phyloP scores from a whole-genome alignment of 441 rosid genomes.

The Viola pubescens region DNA sequence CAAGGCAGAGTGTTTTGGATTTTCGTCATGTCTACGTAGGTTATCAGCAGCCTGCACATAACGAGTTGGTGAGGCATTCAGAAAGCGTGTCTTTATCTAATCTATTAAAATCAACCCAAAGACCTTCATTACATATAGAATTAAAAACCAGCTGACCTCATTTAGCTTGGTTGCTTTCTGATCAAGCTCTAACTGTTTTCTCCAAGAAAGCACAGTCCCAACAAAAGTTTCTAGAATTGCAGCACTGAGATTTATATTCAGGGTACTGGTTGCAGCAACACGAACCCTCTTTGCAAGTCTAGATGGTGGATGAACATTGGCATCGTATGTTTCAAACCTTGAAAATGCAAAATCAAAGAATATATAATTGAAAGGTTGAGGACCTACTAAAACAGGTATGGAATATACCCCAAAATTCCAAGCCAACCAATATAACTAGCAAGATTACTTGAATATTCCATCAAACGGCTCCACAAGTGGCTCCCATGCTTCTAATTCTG shows the following conservation, averaged over 20 bases:
- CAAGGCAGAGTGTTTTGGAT: conserved; percentile 70
- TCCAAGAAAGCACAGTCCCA: conserved; percentile 84
- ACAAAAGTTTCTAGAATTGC: conserved; percentile 80
- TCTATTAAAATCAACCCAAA: conserved; percentile 5
- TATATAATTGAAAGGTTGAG: conserved; percentile 10
- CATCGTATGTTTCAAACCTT: conserved; percentile 91
- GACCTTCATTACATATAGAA: conserved; percentile 6
- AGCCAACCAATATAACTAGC: conserved; percentile 9
- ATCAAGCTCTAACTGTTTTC: conserved; percentile 85
- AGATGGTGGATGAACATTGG: conserved; percentile 47
- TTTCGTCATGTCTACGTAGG: conserved; percentile 45
- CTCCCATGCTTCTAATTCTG: conserved; percentile 98
- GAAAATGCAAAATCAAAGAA: conserved; percentile 18
- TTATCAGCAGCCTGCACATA: conserved; percentile 51
- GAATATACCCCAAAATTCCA: not conserved
- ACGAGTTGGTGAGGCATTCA: conserved; percentile 20
- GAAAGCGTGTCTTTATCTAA: not conserved
- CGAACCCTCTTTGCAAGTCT: conserved; percentile 79
- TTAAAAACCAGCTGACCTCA: conserved; percentile 42
- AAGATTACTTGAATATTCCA: conserved; percentile 92
- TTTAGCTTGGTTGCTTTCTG: conserved; percentile 66
- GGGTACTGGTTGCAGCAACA: conserved; percentile 71
- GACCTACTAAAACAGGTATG: conserved; percentile 5
- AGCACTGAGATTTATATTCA: conserved; percentile 86
- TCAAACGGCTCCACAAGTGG: conserved; percentile 98